Base-by-base conservation (phyloP, 768 basidiomycete genomes). In the Leccinum sublutescens region DNA sequence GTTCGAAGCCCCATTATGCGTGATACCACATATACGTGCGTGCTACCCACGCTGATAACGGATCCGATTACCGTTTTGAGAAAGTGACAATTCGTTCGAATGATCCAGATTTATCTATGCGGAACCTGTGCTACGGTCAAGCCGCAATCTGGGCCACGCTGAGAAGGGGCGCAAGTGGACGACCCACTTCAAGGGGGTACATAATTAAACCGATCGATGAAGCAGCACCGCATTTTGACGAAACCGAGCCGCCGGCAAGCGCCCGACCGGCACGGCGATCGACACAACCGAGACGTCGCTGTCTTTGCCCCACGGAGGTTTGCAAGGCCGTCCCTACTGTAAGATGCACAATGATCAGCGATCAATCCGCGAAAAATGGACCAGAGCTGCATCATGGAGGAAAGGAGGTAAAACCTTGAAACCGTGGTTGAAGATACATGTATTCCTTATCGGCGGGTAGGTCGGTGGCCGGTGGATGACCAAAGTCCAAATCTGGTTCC, bases 191-290 rank as follows among this genome's bases (percentile, higher is more conserved):
- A 40, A 17, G 12, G 36, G 6, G 53, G 3, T 4, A 6, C 2
- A 25, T 1, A 29, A 14, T 31, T 15, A 15, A n/a, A 27, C 5
- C 14, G 6, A 14, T 19, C 38, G 14, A 49, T 43, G 31, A 7
- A 55, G 23, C 17, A 57, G 25, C 63, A 66, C 60, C 3, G 64
- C 60, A 23, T 54, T 36, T 48, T n/a, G 11, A 55, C 31, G 1
- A 52, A 10, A n/a, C 14, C 19, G 40, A 2, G 31, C n/a, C 21
- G 7, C 61, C 64, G 64, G 54, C 38, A 9, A 9, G 6, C 11
- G 12, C 6, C 49, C 25, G 3, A 52, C 60, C 50, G 64, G 60
- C 11, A 55, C 56, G 56, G 56, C 0, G 19, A 9, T 62, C 3
- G 25, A 21, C 21, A 6, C 23, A 52, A 33, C 64, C 64, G 64